A percentile compares a stretch with the other conserved stretches of the same genome.
These are phyloP conservation scores for Rhytidhysteron rufulum DNA, from an alignment of 2,329 filamentous ascomycete species.

Conservation along the genomic window DNA sequence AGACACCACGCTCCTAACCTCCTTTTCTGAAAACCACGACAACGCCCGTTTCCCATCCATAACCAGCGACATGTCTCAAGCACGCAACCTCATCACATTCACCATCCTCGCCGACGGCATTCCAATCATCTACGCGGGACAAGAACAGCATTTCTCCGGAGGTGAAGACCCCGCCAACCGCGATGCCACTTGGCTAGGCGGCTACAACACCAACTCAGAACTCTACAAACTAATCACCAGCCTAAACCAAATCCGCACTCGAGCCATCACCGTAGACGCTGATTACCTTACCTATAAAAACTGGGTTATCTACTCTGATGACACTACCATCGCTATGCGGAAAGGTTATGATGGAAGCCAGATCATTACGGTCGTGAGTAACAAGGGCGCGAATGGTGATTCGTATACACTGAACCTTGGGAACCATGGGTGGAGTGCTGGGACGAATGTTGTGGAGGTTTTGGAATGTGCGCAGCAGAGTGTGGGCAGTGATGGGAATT, in stretches of 20 bases:
- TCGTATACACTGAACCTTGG: slow-evolving; percentile 28
- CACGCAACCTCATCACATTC: slow-evolving; percentile 37
- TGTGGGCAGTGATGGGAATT: slow-evolving; percentile 16
- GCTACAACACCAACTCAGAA: slow-evolving; percentile 36
- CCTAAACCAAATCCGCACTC: slow-evolving; percentile 42
- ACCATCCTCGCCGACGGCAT: slow-evolving; percentile 41
- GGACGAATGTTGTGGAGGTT: slow-evolving; percentile 27
- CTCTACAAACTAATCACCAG: slow-evolving; percentile 38
- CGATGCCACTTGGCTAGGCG: slow-evolving; percentile 37
- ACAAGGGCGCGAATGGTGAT: slow-evolving; percentile 32
- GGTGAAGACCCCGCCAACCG: slow-evolving; percentile 35
- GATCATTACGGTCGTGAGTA: slow-evolving; percentile 44
- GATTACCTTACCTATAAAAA: slow-evolving; percentile 42
- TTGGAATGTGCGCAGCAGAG: slow-evolving; percentile 28
- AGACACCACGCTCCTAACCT: slow-evolving; percentile 35
- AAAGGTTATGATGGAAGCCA: slow-evolving; percentile 40
- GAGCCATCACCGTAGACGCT: slow-evolving; percentile 35
- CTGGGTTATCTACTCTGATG: slow-evolving; percentile 42
- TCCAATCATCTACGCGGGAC: slow-evolving; percentile 41
- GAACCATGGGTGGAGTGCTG: slow-evolving; percentile 22
- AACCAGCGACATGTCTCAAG: slow-evolving; percentile 33
- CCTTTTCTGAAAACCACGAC: slow-evolving; percentile 42
- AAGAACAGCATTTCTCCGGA: slow-evolving; percentile 40
- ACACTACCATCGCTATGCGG: slow-evolving; percentile 42
- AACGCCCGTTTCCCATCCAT: slow-evolving; percentile 35